A percentile compares a stretch with the other conserved stretches of the same genome.
Evolutionary conservation across 768 basidiomycete genomes (phyloP).

Genomic region (Suillus hirtellus): DNA sequence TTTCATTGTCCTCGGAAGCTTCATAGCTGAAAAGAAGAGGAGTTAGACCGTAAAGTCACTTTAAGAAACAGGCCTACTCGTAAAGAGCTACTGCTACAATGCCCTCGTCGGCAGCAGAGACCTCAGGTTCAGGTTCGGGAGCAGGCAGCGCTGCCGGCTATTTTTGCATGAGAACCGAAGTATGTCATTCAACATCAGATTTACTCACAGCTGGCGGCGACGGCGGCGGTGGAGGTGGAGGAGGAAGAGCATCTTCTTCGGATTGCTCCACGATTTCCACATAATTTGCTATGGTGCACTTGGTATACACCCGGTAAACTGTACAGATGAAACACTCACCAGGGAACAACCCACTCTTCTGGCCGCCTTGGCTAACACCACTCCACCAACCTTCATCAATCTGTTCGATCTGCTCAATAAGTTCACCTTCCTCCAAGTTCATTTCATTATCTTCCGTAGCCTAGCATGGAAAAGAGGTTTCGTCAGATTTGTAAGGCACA

Average conservation of each 20-base stretch:
- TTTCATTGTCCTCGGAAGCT: slow-evolving; percentile 88
- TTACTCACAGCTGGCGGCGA: slow-evolving; percentile 44
- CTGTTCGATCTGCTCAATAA: slow-evolving; percentile 80
- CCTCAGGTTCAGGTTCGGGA: slow-evolving; percentile 49
- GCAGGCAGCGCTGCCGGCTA: slow-evolving; percentile 35
- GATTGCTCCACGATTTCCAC: slow-evolving; percentile 69
- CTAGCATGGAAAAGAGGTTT: slow-evolving; percentile 30
- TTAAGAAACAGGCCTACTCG: slow-evolving; percentile 49
- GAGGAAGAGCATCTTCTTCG: slow-evolving; percentile 48
- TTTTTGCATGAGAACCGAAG: neutral
- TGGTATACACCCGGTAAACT: neutral
- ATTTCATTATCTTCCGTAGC: slow-evolving; percentile 89
- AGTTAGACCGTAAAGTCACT: neutral
- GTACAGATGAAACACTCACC: slow-evolving; percentile 39
- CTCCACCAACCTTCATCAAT: slow-evolving; percentile 93
- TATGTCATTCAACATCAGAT: slow-evolving; percentile 20
- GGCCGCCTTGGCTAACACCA: slow-evolving; percentile 66
- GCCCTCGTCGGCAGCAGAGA: slow-evolving; percentile 53
- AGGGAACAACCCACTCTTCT: slow-evolving; percentile 81
- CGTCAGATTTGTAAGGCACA: neutral
- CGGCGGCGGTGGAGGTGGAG: slow-evolving; percentile 58
- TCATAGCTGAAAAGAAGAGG: slow-evolving; percentile 61
- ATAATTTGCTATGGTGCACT: slow-evolving; percentile 67
- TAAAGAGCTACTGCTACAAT: slow-evolving; percentile 65
- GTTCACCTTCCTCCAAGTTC: slow-evolving; percentile 73